Base-by-base conservation (phyloP, 176 grass and related monocot species). In the Urochloa ruziziensis region DNA sequence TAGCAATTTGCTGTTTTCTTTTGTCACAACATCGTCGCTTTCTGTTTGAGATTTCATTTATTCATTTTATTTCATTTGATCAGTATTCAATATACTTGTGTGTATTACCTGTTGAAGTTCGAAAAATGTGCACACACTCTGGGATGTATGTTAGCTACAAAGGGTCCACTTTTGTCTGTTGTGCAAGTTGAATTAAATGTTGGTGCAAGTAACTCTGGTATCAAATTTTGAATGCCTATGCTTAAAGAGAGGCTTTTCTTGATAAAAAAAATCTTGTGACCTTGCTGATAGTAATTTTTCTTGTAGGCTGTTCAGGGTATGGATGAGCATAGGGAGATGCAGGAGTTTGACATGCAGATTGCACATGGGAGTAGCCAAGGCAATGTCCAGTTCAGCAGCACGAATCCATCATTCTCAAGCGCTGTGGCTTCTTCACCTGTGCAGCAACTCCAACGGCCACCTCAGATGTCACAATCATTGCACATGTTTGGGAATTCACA, bases 251-350 rank as follows among this genome's bases (percentile, higher is more conserved):
- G 47, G 33, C 70, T 32, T 33, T 83, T 48, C 23, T 81, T 66
- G 16, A 19, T 39, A 58, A 33, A 75, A 58, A 32, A 75, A n/a
- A 59, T 3, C 18, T 17, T 10, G 37, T 85, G 25, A 6, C 7
- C 12, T 70, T 62, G n/a, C 82, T 90, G 67, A 84, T 39, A 28
- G 46, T 62, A 73, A 83, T 78, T 77, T 85, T 67, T 81, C 77
- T 28, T 87, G 48, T 88, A 98, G 96, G 85, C 86, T 80, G 89
- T 89, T 58, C 93, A 98, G 74, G 91, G 84, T 83, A 66, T 89
- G 16, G 86, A 91, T 53, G 90, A 93, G 46, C 88, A 91, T 80
- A 84, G 87, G 80, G 87, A 88, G 59, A 84, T 90, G 75, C 86
- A 86, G 18, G 84, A 98, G 76, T 71, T 90, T 35, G 82, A 90